phyloP scores from a whole-genome alignment of 2,329 filamentous ascomycete species.

The Apiospora malaysiana region DNA sequence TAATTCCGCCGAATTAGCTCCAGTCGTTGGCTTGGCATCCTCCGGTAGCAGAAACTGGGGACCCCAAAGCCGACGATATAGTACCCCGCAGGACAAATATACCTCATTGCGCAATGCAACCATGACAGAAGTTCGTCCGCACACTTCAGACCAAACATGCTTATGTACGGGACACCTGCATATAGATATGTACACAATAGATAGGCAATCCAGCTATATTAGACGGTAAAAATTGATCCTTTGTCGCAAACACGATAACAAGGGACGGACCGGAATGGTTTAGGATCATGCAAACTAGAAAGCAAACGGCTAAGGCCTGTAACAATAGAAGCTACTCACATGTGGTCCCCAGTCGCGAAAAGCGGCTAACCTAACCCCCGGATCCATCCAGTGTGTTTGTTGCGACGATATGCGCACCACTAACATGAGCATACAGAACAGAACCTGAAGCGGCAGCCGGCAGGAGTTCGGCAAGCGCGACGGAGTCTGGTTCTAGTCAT shows the following conservation, averaged over 20 bases:
- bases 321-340: not conserved
- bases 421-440: not conserved
- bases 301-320: conserved; percentile 11
- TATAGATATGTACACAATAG: not conserved
- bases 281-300: not conserved
- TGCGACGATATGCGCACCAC: conserved; percentile 9
- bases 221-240: not conserved
- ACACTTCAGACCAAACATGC: not conserved
- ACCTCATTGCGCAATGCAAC: conserved; percentile 8
- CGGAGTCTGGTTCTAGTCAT: conserved; percentile 4
- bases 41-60: conserved; percentile 18
- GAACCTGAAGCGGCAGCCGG: not conserved
- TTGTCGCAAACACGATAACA: not conserved
- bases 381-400: not conserved
- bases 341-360: conserved; percentile 11
- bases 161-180: not conserved
- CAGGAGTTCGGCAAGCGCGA: conserved; percentile 12
- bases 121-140: not conserved
- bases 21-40: conserved; percentile 20
- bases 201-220: not conserved
- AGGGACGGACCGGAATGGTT: not conserved
- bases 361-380: conserved; percentile 8
- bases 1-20: conserved; percentile 20
- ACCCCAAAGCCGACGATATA: conserved; percentile 6
- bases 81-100: conserved; percentile 17